These are phyloP conservation scores for Adansonia digitata DNA, from an alignment of 345 rosid species.

Conservation along the genomic window DNA sequence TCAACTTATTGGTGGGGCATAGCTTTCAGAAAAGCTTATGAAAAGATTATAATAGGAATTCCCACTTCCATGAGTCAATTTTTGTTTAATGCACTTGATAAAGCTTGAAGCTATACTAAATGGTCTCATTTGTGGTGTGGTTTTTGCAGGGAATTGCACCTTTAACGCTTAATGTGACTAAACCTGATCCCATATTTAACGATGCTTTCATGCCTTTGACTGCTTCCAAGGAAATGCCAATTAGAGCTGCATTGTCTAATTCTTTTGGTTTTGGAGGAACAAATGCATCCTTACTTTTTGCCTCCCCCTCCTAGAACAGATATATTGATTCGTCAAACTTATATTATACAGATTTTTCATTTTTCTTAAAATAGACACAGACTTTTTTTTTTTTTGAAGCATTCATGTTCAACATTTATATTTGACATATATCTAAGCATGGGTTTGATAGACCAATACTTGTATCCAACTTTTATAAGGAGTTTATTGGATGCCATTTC, in stretches of 20 bases:
- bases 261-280: conserved; percentile 97
- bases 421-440: too few species aligned
- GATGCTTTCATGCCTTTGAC: conserved; percentile 60
- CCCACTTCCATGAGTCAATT: background rate
- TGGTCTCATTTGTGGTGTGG: background rate
- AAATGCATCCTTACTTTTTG: conserved; percentile 71
- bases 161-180: conserved; percentile 63
- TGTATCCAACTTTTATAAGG: too few species aligned
- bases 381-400: background rate
- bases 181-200: conserved; percentile 73
- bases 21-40: background rate
- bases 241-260: conserved; percentile 73
- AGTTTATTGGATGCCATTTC: background rate
- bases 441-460: too few species aligned
- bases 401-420: too few species aligned
- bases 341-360: too few species aligned
- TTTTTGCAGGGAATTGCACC: conserved; percentile 80
- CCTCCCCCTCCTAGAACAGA: conserved; percentile 24
- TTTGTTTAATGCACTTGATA: background rate
- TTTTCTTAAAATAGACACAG: too few species aligned
- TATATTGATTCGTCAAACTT: background rate
- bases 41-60: background rate
- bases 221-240: conserved; percentile 57
- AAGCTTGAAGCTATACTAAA: conserved; percentile 5
- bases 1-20: background rate